Base-by-base conservation (phyloP, 306 rosid species). In the Glycine latifolia region DNA sequence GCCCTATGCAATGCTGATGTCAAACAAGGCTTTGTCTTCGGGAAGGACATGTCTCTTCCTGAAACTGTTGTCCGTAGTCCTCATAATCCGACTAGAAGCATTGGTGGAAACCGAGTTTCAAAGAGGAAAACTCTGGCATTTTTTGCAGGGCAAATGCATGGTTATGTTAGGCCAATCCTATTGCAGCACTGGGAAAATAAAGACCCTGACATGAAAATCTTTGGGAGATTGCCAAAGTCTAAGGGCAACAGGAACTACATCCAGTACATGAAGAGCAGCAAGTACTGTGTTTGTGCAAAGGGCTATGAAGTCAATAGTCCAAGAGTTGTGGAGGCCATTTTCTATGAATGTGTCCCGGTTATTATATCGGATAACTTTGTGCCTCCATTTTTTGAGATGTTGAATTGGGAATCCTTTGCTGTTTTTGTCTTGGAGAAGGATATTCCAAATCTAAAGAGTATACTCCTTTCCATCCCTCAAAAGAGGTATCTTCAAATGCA, bases 291-390 rank as follows among this genome's bases (percentile, higher is more conserved):
- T n/a, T 95, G 98, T 46, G 97, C 98, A 44, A 95, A 88, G 84
- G 99, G 99, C 0, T 91, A 89, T 13, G 99, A 95, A 85, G 99
- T 95, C 8, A 91, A 93, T 63, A 95, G 99, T 83, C 99, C 99
- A 1, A 83, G 98, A 82, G 99, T 91, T 15, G 99, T 93, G 20
- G 99, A 95, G 80, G 92, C 99, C 69, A 90, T 95, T 8, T 83
- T 91, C 75, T 88, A 87, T 48, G 98, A 91, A 78, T 95, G 99
- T 50, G 93, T 95, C 47, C 98, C 99, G 0, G 96, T 95, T 46
- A 88, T 95, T 69, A 86, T 95, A 86, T 95, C 99, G 1, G 99
- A 95, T 75, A 90, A 95, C 72, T 95, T 89, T 46, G 97, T 93
- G 90, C 98, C 99, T 35, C 99, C 98, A 0, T 90, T 95, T 71